These are phyloP conservation scores for Suhomyces choctaworum DNA, from an alignment of 1,139 yeast species.

Conservation along the genomic window DNA sequence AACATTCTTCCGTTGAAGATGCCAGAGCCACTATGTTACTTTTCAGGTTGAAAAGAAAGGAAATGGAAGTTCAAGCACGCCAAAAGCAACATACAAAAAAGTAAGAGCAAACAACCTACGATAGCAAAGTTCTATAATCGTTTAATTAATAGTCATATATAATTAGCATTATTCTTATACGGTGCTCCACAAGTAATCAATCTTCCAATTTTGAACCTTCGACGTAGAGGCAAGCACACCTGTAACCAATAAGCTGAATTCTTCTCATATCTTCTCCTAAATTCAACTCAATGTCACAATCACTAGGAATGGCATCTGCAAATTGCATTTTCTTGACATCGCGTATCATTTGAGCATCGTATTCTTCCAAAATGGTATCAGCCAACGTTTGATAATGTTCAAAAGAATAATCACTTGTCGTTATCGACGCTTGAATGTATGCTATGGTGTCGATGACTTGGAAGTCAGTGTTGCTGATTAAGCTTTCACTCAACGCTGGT, in stretches of 20 bases:
- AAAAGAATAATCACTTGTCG: conserved; percentile 21
- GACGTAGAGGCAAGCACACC: conserved; percentile 40
- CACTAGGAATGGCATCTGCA: conserved; percentile 7
- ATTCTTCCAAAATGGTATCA: conserved; percentile 15
- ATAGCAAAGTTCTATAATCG: too few species aligned
- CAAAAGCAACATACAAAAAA: conserved; percentile 7
- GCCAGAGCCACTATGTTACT: conserved; percentile 85
- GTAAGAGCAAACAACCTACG: too few species aligned
- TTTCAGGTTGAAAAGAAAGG: conserved; percentile 60
- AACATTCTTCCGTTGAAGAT: conserved; percentile 89
- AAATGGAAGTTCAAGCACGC: conserved; percentile 46
- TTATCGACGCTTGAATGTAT: conserved; percentile 27
- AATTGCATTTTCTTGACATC: conserved; percentile 15
- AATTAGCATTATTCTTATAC: neutral
- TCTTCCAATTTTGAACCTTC: conserved; percentile 42
- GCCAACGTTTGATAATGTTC: conserved; percentile 17
- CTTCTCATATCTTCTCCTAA: conserved; percentile 22
- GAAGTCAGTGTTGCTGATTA: conserved; percentile 31
- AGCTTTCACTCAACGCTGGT: conserved; percentile 38
- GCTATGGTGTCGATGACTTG: conserved; percentile 33
- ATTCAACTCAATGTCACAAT: conserved; percentile 11
- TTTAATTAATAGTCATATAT: neutral
- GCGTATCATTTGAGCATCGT: conserved; percentile 18
- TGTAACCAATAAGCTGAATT: conserved; percentile 40
- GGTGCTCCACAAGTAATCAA: too few species aligned